phyloP scores from a whole-genome alignment of 768 basidiomycete genomes.

The Trichaptum fuscoviolaceum region DNA sequence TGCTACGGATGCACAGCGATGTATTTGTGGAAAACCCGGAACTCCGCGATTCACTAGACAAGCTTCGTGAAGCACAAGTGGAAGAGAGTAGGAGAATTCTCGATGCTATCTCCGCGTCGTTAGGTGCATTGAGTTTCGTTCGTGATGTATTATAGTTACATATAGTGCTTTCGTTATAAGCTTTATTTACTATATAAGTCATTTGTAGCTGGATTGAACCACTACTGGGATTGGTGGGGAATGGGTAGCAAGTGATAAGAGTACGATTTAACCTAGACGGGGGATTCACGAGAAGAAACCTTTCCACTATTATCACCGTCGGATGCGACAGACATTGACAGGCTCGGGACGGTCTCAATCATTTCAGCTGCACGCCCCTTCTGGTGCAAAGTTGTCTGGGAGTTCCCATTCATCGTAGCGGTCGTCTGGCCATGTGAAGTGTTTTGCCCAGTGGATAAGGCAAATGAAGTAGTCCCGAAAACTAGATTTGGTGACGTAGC shows the following conservation, averaged over 20 bases:
- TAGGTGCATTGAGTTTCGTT: conserved; percentile 75
- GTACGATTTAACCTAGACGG: neutral
- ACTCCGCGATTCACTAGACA: conserved; percentile 49
- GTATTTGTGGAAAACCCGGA: conserved; percentile 68
- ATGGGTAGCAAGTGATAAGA: neutral
- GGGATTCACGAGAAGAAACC: neutral
- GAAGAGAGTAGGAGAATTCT: conserved; percentile 75
- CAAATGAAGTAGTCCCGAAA: neutral
- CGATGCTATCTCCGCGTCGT: conserved; percentile 65
- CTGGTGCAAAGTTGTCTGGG: neutral
- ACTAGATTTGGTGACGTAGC: neutral
- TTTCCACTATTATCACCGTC: too few species aligned
- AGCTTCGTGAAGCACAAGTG: conserved; percentile 58
- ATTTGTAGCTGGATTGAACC: neutral
- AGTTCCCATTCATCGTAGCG: neutral
- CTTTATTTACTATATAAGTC: neutral
- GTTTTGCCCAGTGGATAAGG: neutral
- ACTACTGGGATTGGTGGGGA: neutral
- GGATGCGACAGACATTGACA: neutral
- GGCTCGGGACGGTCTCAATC: neutral
- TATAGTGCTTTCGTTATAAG: neutral
- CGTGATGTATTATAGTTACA: conserved; percentile 44
- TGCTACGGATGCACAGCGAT: conserved; percentile 82
- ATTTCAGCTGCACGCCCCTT: neutral
- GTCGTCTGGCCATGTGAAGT: neutral